Conservation (phyloP, 306 rosid species). For the Dryas drummondii region DNA sequence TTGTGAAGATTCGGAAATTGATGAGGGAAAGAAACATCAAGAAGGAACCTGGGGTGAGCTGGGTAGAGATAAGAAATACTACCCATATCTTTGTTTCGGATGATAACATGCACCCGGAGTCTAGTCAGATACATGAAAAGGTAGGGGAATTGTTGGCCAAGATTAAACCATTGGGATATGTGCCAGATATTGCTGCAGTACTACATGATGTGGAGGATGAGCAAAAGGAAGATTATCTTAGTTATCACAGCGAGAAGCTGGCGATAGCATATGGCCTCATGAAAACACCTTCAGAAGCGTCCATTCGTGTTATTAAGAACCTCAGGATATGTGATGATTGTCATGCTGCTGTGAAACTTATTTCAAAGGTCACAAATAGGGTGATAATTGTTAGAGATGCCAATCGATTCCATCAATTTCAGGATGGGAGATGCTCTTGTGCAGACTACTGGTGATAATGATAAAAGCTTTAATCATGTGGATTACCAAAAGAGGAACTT, state of each 20-base stretch:
- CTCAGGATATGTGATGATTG: constrained; percentile 38
- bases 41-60: constrained; percentile 51
- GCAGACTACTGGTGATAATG: constrained; percentile 35
- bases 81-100: constrained; percentile 44
- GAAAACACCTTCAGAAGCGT: constrained; percentile 29
- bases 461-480: neutral
- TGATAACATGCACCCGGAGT: constrained; percentile 33
- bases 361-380: constrained; percentile 32
- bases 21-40: constrained; percentile 38
- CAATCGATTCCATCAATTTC: constrained; percentile 35
- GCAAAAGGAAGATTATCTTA: constrained; percentile 39
- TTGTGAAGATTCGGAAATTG: constrained; percentile 38
- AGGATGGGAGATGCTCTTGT: constrained; percentile 32
- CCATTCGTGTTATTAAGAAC: constrained; percentile 38
- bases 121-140: constrained; percentile 32
- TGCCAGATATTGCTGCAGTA: constrained; percentile 30
- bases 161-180: constrained; percentile 41
- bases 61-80: constrained; percentile 37
- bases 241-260: constrained; percentile 37
- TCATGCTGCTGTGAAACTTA: constrained; percentile 30
- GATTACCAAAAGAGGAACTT: constrained; percentile 2
- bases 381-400: constrained; percentile 34
- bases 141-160: constrained; percentile 33
- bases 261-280: constrained; percentile 34
- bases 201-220: constrained; percentile 45